phyloP scores from a whole-genome alignment of 164 flowering plant genomes.

The Magnolia changhungtana region DNA sequence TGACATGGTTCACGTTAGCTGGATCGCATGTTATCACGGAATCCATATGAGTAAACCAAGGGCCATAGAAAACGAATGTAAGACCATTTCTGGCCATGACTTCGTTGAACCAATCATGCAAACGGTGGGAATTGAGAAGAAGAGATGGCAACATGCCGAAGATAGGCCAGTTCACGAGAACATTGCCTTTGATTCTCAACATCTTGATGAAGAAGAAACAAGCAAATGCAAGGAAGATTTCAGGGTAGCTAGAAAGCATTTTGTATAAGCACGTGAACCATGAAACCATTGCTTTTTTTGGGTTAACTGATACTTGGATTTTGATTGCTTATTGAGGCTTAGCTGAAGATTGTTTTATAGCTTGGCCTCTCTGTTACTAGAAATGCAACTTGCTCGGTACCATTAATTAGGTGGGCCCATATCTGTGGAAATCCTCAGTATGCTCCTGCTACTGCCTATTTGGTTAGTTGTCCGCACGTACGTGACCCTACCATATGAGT shows the following conservation, averaged over 20 bases:
- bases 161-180: slow-evolving; percentile 14
- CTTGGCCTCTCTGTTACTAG: too few species aligned
- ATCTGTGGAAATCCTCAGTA: too few species aligned
- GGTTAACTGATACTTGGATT: neutral
- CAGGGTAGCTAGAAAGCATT: slow-evolving; percentile 1
- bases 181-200: neutral
- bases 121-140: slow-evolving; percentile 12
- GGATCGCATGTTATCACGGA: slow-evolving; percentile 21
- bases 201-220: slow-evolving; percentile 4
- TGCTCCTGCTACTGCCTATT: too few species aligned
- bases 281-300: slow-evolving; percentile 17
- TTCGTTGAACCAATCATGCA: slow-evolving; percentile 9
- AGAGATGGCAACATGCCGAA: slow-evolving; percentile 18
- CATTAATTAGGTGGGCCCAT: too few species aligned
- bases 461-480: too few species aligned
- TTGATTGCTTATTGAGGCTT: too few species aligned
- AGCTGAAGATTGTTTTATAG: too few species aligned
- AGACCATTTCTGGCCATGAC: slow-evolving; percentile 5
- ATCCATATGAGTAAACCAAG: slow-evolving; percentile 22
- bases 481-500: too few species aligned
- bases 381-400: too few species aligned
- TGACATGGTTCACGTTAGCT: slow-evolving; percentile 1
- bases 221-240: neutral
- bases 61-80: slow-evolving; percentile 24
- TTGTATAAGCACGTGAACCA: slow-evolving; percentile 7